These are phyloP conservation scores for Herpotrichia juniperi DNA, from an alignment of 2,329 filamentous ascomycete genomes.

Conservation along the genomic window DNA sequence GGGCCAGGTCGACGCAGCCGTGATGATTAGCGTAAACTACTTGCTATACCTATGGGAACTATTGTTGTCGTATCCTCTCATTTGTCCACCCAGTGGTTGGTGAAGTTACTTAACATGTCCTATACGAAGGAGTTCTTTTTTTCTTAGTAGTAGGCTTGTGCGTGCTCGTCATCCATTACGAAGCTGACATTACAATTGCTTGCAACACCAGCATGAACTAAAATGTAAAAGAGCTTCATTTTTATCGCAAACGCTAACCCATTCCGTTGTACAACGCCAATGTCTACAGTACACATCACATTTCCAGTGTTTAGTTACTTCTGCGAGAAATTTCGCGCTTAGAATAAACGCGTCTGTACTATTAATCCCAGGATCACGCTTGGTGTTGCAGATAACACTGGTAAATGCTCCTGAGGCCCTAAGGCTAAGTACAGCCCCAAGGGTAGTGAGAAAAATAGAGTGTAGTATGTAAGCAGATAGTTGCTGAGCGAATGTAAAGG, in stretches of 20 bases:
- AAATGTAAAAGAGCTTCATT: slow-evolving; percentile 11
- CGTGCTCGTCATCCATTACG: background rate
- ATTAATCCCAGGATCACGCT: slow-evolving; percentile 10
- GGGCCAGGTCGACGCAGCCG: too few relatives aligned
- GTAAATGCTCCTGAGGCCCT: background rate
- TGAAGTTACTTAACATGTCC: background rate
- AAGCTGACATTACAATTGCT: background rate
- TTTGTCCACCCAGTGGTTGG: too few relatives aligned
- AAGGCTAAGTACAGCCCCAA: background rate
- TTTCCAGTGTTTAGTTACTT: too few relatives aligned
- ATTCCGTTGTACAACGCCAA: slow-evolving; percentile 24
- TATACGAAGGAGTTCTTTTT: background rate
- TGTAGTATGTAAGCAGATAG: background rate
- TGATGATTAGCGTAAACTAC: too few relatives aligned
- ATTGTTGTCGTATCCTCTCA: too few relatives aligned
- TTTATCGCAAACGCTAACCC: slow-evolving; percentile 19
- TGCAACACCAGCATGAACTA: background rate
- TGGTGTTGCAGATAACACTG: background rate
- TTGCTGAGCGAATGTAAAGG: background rate
- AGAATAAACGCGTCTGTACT: slow-evolving; percentile 4
- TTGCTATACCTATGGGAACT: too few relatives aligned
- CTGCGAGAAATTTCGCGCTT: slow-evolving; percentile 4
- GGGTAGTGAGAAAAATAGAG: background rate
- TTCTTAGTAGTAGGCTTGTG: background rate
- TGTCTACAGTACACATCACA: slow-evolving; percentile 19